Evolutionary conservation across 768 basidiomycete species (phyloP).

Genomic region (Calocybe gangraenosa): DNA sequence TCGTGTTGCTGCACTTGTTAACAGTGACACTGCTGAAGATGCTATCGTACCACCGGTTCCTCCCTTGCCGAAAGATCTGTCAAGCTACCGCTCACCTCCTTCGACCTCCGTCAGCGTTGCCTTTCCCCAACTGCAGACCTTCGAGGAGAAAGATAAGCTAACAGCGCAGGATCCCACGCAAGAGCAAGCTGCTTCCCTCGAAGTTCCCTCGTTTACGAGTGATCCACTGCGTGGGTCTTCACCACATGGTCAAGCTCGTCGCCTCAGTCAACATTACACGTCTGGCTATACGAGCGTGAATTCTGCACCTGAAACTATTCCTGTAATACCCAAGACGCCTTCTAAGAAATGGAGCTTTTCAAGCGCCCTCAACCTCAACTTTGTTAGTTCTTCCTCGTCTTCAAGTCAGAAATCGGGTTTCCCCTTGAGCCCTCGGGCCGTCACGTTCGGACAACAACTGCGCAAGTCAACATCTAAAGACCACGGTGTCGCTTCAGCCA

Average conservation of each 20-base stretch:
- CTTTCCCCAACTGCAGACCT: slow-evolving; percentile 37
- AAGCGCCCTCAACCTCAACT: slow-evolving; percentile 74
- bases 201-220: slow-evolving; percentile 40
- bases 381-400: slow-evolving; percentile 63
- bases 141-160: slow-evolving; percentile 36
- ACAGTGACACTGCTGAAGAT: slow-evolving; percentile 58
- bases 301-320: slow-evolving; percentile 39
- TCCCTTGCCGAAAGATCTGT: slow-evolving; percentile 86
- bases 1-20: slow-evolving; percentile 56
- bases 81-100: slow-evolving; percentile 70
- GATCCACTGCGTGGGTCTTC: slow-evolving; percentile 25
- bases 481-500: slow-evolving; percentile 41
- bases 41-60: slow-evolving; percentile 86
- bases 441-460: slow-evolving; percentile 61
- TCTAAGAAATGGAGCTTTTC: slow-evolving; percentile 98
- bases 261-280: slow-evolving; percentile 36
- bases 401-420: slow-evolving; percentile 53
- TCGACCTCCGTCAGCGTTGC: slow-evolving; percentile 50
- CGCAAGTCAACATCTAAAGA: slow-evolving; percentile 73
- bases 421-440: slow-evolving; percentile 63
- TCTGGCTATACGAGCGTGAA: slow-evolving; percentile 28
- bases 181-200: slow-evolving; percentile 47
- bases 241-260: slow-evolving; percentile 22
- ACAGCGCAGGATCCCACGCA: slow-evolving; percentile 41
- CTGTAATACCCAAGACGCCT: slow-evolving; percentile 64